These are phyloP conservation scores for Hawksworthiomyces lignivorus DNA, from an alignment of 2,329 filamentous ascomycete genomes.

Conservation along the genomic window DNA sequence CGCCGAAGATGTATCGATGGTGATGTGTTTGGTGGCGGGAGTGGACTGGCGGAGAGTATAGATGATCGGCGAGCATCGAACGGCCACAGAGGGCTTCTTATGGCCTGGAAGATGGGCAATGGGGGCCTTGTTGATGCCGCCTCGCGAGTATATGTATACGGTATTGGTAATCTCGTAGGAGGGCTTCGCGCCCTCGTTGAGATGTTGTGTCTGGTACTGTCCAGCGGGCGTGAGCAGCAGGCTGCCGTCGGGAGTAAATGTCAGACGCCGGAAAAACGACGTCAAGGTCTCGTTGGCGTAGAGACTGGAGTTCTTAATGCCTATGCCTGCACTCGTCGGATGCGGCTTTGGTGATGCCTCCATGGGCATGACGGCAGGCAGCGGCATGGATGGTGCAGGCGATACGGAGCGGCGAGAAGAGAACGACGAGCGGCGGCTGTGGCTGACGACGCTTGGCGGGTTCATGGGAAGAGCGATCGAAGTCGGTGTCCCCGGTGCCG, in stretches of 20 bases:
- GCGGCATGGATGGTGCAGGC: conserved; percentile 83
- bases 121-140: conserved; percentile 92
- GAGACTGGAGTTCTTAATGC: conserved; percentile 76
- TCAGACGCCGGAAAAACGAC: conserved; percentile 89
- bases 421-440: conserved; percentile 92
- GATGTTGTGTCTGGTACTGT: conserved; percentile 80
- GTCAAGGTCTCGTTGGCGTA: conserved; percentile 97
- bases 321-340: conserved; percentile 46
- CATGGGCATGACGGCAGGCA: conserved; percentile 92
- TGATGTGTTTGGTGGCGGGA: conserved; percentile 76
- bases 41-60: conserved; percentile 69
- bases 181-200: conserved; percentile 56
- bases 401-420: conserved; percentile 82
- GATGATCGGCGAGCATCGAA: conserved; percentile 85
- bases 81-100: conserved; percentile 95
- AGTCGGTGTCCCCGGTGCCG: conserved; percentile 87
- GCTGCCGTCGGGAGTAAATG: conserved; percentile 92
- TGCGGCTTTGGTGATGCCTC: conserved; percentile 79
- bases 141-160: conserved; percentile 95
- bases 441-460: conserved; percentile 77
- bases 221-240: conserved; percentile 89
- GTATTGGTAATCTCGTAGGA: conserved; percentile 89
- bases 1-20: conserved; percentile 82
- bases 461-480: conserved; percentile 92
- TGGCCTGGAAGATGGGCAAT: conserved; percentile 92